Evolutionary conservation across 371 early-diverging fungal species (phyloP), one percentile per base, ranked within the genome.

Genomic region (Homolaphlyctis polyrhiza): DNA sequence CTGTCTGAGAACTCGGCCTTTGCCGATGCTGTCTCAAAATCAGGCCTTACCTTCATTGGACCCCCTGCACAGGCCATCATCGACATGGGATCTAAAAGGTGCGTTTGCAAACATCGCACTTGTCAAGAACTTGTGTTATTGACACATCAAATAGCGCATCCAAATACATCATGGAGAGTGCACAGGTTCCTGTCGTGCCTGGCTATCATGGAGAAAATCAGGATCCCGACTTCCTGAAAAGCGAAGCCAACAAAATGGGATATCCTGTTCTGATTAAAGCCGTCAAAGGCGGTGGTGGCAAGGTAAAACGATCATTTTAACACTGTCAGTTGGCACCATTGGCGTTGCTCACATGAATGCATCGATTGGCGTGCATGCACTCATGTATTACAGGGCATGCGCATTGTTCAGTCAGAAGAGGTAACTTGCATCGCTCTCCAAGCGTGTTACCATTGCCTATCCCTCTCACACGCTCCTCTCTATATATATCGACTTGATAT

Each of bases 251-350:
- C 28, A 79, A 86, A 57, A 93, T 96, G 69, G 78, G 80, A 8
- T 94, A 92, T 76, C 97, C 97, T 1, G 92, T 97, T 21, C 76
- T 98, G 74, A 93, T 96, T 75, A 98, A 98, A 81, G 96, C 95
- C 6, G 84, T 91, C 55, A 90, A 91, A 70, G 97, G 97, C 45
- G 99, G 99, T 36, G 99, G 99, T 67, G 99, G 99, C 59, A 96
- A 96, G 77, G 93, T 82, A 51, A 47, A 58, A 39, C n/a, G n/a
- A n/a, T 48, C 35, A 3, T 1, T 11, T 28, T 16, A 23, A 0
- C 13, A n/a, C 45, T 1, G 32, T n/a, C 21, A 32, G 39, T 8
- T 27, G 30, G 32, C 43, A 21, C 21, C 43, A 21, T 8, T 39
- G 43, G 21, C 8, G 43, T 39, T 21, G 43, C 43, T 39, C 43